phyloP scores from a whole-genome alignment of 306 rosid genomes.

The Sicyos baderoa region DNA sequence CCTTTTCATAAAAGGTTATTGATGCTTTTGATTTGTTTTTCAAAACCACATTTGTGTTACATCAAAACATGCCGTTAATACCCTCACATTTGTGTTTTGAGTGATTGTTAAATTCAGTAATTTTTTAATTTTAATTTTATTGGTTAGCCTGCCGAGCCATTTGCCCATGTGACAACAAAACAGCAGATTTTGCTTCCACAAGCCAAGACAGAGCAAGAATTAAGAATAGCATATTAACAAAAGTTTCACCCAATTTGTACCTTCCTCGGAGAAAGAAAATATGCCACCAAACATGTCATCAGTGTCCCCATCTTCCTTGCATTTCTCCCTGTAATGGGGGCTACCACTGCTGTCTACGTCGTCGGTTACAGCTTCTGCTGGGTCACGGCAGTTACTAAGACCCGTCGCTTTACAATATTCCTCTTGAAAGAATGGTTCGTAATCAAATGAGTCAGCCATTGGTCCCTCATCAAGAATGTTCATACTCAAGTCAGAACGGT shows the following conservation, averaged over 20 bases:
- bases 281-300: conserved; percentile 79
- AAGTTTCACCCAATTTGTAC: conserved; percentile 26
- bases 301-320: conserved; percentile 59
- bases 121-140: not conserved
- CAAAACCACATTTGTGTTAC: not conserved
- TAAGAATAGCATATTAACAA: not conserved
- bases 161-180: not conserved
- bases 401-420: conserved; percentile 63
- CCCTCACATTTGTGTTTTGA: not conserved
- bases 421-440: conserved; percentile 61
- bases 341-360: conserved; percentile 56
- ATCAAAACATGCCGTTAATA: not conserved
- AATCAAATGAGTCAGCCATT: conserved; percentile 51
- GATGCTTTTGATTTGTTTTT: not conserved
- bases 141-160: not conserved
- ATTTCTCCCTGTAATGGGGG: conserved; percentile 65
- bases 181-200: conserved; percentile 9
- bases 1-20: not conserved
- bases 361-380: conserved; percentile 42
- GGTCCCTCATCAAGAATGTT: conserved; percentile 49
- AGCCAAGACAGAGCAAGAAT: not conserved
- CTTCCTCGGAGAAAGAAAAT: conserved; percentile 88
- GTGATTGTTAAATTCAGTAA: not conserved
- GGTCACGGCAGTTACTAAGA: conserved; percentile 36
- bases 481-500: conserved; percentile 55